Evolutionary conservation across 2,329 filamentous ascomycete genomes (phyloP), one percentile per base, ranked within the genome.

Genomic region (Pseudogymnoascus sp.): DNA sequence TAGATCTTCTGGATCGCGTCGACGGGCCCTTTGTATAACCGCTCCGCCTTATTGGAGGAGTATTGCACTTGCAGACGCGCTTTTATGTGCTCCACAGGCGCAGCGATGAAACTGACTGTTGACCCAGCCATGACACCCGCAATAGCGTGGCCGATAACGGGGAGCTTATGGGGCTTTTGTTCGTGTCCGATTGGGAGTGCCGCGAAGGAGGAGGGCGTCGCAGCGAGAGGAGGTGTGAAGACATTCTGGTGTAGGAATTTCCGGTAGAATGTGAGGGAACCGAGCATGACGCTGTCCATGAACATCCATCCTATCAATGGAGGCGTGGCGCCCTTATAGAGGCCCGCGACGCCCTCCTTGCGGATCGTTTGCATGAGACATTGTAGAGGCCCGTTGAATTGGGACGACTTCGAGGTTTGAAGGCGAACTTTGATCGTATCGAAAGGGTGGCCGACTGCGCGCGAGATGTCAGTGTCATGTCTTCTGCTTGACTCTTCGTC

Each of bases 261-360:
- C 37, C 93, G 89, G 77, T 97, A 97, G 58, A 96, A 82, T 22
- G 89, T 96, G 66, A 99, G 79, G 15, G 90, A 95, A 41, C 94
- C 94, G 35, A 97, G 82, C 92, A 97, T 96, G 62, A 87, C 73
- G 41, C 78, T 82, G 77, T 99, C 94, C 93, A 97, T 97, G 70
- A 95, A 90, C 89, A 97, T 96, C 94, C 94, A 97, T 68, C 94
- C 94, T 59, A 97, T 85, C 57, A 97, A 79, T 59, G 94, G 94
- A 61, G 93, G 93, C 28, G 89, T 90, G 9, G 91, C 91, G 69
- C 93, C 92, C 77, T 97, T 99, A 81, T 97, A 99, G 41, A 99
- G 79, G 2, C 91, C 94, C 58, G 81, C 76, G 53, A 95, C 76
- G 57, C 93, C 93, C 75, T 99, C 94, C 71, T 91, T 88, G 63